A percentile compares a stretch with the other conserved stretches of the same genome.
Conservation (phyloP, 352 stramenopile species). For the Globisporangium uncinulatum region DNA sequence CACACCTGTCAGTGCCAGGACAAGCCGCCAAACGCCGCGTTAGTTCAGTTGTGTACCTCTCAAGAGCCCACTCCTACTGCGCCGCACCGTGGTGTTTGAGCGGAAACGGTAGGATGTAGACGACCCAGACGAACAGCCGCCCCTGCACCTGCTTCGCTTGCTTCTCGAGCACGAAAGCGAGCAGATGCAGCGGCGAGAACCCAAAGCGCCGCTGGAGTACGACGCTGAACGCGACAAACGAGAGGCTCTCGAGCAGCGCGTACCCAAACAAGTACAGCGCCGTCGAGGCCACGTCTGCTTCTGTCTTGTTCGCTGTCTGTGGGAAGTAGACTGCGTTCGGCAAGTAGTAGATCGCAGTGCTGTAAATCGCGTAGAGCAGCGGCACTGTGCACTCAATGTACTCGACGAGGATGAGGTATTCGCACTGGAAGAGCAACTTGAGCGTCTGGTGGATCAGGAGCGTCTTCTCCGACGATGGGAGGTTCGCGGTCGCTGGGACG, state of each 20-base stretch:
- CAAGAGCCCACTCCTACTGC: too few relatives aligned
- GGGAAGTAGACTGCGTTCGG: conserved; percentile 20
- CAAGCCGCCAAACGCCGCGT: neutral
- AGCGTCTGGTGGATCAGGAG: conserved; percentile 10
- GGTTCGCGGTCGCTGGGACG: neutral
- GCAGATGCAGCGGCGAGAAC: conserved; percentile 19
- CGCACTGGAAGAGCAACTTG: conserved; percentile 27
- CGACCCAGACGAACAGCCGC: conserved; percentile 21
- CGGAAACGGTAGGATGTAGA: conserved; percentile 23
- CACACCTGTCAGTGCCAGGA: conserved; percentile 7
- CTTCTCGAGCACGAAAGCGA: conserved; percentile 40
- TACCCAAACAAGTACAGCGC: conserved; percentile 14
- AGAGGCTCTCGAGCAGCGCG: conserved; percentile 17
- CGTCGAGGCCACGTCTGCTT: conserved; percentile 3
- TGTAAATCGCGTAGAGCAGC: conserved; percentile 12
- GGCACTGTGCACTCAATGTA: conserved; percentile 19
- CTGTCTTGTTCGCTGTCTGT: conserved; percentile 10
- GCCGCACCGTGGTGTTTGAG: conserved; percentile 23
- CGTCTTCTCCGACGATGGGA: neutral
- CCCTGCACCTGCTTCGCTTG: conserved; percentile 17
- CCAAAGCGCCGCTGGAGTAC: conserved; percentile 17
- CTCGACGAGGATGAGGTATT: conserved; percentile 30
- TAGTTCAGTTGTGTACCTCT: too few relatives aligned
- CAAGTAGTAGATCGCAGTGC: conserved; percentile 16
- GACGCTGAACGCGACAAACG: conserved; percentile 12